These are phyloP conservation scores for Myxozyma vanderwaltii DNA, from an alignment of 805 yeast genomes.

Conservation along the genomic window DNA sequence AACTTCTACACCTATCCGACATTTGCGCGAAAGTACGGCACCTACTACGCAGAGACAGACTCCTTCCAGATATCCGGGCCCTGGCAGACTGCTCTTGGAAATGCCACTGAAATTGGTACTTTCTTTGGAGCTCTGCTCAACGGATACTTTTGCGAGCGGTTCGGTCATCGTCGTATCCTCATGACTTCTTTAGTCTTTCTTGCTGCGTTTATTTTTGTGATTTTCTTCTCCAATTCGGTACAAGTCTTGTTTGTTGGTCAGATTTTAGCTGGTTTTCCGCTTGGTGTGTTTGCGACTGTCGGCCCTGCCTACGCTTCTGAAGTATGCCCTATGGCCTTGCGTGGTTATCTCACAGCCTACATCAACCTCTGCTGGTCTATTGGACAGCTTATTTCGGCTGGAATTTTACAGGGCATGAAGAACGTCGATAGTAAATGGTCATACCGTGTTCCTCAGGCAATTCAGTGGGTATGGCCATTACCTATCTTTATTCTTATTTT, in stretches of 20 bases:
- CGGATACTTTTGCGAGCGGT: slow-evolving; percentile 49
- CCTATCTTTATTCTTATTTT: slow-evolving; percentile 47
- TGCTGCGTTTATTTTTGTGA: slow-evolving; percentile 50
- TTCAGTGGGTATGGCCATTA: slow-evolving; percentile 64
- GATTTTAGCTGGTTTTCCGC: slow-evolving; percentile 47
- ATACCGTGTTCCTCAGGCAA: slow-evolving; percentile 57
- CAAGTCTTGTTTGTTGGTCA: slow-evolving; percentile 47
- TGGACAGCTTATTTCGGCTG: slow-evolving; percentile 55
- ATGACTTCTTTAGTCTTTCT: slow-evolving; percentile 44
- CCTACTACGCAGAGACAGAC: slow-evolving; percentile 12
- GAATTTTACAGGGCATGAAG: slow-evolving; percentile 45
- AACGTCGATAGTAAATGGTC: slow-evolving; percentile 43
- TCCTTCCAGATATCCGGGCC: slow-evolving; percentile 35
- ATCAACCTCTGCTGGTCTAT: slow-evolving; percentile 57
- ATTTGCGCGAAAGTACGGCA: slow-evolving; percentile 29
- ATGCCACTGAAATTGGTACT: slow-evolving; percentile 46
- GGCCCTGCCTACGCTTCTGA: slow-evolving; percentile 61
- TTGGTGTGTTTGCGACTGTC: slow-evolving; percentile 60
- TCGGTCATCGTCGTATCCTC: slow-evolving; percentile 52
- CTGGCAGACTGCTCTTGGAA: slow-evolving; percentile 40
- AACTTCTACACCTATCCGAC: slow-evolving; percentile 46
- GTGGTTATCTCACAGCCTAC: slow-evolving; percentile 54
- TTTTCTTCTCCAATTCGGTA: slow-evolving; percentile 50
- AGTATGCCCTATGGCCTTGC: slow-evolving; percentile 55
- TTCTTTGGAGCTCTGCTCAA: slow-evolving; percentile 52